Evolutionary conservation across 2,329 filamentous ascomycete species (phyloP).

Genomic region (Aspergillus chevalieri): DNA sequence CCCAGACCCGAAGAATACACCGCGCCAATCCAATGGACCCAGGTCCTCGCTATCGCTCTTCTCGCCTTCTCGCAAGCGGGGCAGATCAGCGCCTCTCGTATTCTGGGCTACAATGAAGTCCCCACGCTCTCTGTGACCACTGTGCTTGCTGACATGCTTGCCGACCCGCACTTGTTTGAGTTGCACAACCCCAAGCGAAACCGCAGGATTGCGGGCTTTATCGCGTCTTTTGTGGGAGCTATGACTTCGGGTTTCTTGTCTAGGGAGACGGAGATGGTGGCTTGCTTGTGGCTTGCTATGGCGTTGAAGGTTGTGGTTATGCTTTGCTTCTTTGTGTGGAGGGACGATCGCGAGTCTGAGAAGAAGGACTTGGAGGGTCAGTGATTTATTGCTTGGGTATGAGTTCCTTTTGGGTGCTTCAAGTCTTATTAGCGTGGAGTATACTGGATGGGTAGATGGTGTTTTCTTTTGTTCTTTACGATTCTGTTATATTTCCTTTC

Average conservation of each 20-base stretch:
- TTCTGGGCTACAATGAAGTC: slow-evolving; percentile 34
- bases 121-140: slow-evolving; percentile 39
- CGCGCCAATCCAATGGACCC: slow-evolving; percentile 25
- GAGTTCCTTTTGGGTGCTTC: too few relatives aligned
- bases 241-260: slow-evolving; percentile 37
- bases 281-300: slow-evolving; percentile 37
- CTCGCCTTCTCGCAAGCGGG: slow-evolving; percentile 38
- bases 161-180: slow-evolving; percentile 26
- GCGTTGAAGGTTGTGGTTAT: slow-evolving; percentile 31
- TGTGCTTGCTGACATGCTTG: slow-evolving; percentile 34
- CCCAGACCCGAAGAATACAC: slow-evolving; percentile 21
- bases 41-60: slow-evolving; percentile 33
- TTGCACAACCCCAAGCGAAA: slow-evolving; percentile 28
- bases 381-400: too few relatives aligned
- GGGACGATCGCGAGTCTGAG: background rate
- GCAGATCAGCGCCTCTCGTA: slow-evolving; percentile 34
- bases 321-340: slow-evolving; percentile 34
- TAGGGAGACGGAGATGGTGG: slow-evolving; percentile 28
- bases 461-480: too few relatives aligned
- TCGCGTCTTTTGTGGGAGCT: slow-evolving; percentile 35
- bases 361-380: too few relatives aligned
- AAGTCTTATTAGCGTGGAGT: too few relatives aligned
- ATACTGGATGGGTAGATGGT: too few relatives aligned
- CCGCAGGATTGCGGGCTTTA: slow-evolving; percentile 29
- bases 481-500: too few relatives aligned